Base-by-base conservation (phyloP, 176 grass and related monocot species). In the Tillandsia leiboldiana region DNA sequence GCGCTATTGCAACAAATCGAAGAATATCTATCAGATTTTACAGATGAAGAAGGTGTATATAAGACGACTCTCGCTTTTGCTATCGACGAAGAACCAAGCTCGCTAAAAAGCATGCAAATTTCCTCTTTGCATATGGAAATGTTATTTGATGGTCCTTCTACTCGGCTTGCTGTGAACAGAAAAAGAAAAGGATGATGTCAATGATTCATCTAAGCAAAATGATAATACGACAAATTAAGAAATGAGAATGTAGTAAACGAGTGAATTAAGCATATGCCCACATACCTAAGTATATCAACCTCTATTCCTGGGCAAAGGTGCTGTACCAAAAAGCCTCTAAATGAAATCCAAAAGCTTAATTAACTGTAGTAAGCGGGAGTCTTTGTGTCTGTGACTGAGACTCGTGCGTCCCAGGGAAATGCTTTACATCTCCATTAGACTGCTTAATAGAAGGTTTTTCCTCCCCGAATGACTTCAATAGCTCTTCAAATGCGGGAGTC, bases 381-480 rank as follows among this genome's bases (percentile, higher is more conserved):
- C 91, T 85, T 57, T 73, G 65, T 2, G 65, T 70, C 64, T 59
- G 53, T 2, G 12, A 28, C 13, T 61, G 51, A 49, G 26, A 49
- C 52, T 90, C 90, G 0, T 51, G 26, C 49, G 78, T 66, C 42
- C 71, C 70, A 56, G 71, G 42, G 12, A 66, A 47, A 75, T 72
- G 67, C 77, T 96, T 96, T 23, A 53, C 50, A 10, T 86, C 86
- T 54, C 68, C 85, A 62, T 72, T 85, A 13, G 64, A 50, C 3
- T 76, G 70, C 62, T 83, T 85, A 0, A 71, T 67, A 57, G 72
- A 50, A 28, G 75, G 63, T 67, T 71, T 90, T 3, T 63, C 78
- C 26, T 87, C 91, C 84, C 81, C 67, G 66, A 87, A 90, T 64
- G 70, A 70, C 69, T 74, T 87, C 33, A 96, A 70, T 22, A 96